phyloP scores from a whole-genome alignment of 2,329 filamentous ascomycete genomes.

The Verticillium albo-atrum region DNA sequence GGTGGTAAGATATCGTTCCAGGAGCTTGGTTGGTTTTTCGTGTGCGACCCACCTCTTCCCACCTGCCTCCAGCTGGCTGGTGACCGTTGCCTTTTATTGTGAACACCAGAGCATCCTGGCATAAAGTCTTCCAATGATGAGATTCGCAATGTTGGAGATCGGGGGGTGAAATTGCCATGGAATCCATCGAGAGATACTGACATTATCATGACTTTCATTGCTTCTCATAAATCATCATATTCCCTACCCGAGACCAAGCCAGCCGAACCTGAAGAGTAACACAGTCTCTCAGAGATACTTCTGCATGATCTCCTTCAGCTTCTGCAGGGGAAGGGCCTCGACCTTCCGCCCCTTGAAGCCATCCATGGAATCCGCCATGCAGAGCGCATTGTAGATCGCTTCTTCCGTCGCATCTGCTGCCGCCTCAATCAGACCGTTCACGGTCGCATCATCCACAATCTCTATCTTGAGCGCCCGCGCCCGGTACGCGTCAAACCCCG shows the following conservation, averaged over 20 bases:
- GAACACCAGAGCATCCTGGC: too few species aligned
- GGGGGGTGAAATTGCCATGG: too few species aligned
- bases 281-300: constrained; percentile 22
- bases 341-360: constrained; percentile 45
- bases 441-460: constrained; percentile 52
- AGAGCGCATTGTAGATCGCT: constrained; percentile 60
- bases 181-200: not conserved
- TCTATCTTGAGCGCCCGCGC: constrained; percentile 32
- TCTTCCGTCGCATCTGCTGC: constrained; percentile 61
- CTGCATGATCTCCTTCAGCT: constrained; percentile 40
- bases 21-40: too few species aligned
- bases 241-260: too few species aligned
- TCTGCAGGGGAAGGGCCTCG: constrained; percentile 43
- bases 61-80: not conserved
- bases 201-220: too few species aligned
- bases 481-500: constrained; percentile 35
- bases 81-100: too few species aligned
- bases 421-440: constrained; percentile 59
- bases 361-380: constrained; percentile 55
- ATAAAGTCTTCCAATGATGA: too few species aligned
- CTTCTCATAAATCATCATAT: too few species aligned
- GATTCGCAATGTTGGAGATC: too few species aligned
- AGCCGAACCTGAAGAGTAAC: too few species aligned
- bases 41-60: not conserved
- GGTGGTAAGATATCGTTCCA: not conserved